Evolutionary conservation across 2,329 filamentous ascomycete genomes (phyloP), one percentile per base, ranked within the genome.

Genomic region (Arthroderma sp.): DNA sequence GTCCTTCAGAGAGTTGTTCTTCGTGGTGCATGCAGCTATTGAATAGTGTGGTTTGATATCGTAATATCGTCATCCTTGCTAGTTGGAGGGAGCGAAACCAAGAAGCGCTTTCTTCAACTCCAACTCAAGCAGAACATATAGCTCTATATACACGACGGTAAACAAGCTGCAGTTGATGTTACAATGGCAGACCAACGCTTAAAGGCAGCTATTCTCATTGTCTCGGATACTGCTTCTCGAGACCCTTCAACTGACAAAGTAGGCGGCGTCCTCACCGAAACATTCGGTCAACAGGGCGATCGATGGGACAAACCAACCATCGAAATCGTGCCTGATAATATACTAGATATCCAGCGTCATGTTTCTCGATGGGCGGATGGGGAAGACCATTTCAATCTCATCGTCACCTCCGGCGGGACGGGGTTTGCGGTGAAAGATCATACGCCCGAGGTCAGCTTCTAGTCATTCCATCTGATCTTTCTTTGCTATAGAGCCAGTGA

Each of bases 361-460:
- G 79, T 98, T 54, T 81, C 76, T 60, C 67, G 75, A 9, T 96
- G 88, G 88, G 77, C 87, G 0, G 90, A 95, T 70, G 65, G 67
- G n/a, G 73, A 78, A 9, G 71, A 79, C 4, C 78, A 78, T 52
- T 70, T 77, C 2, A 91, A 95, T 71, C 73, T 97, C 58, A 81
- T 98, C 59, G 71, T 96, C 51, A 91, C 90, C 0, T 95, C 89
- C 5, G 93, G 93, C 21, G 93, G 93, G 1, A 98, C 93, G 1
- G 93, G 93, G 0, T 98, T 98, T 71, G 86, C 93, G 6, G 77
- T 83, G 9, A 81, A 85, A 57, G 93, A 98, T 74, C 77, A 81
- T 43, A 98, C 93, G 0, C 93, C 93, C 1, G 93, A 97, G 79
- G 88, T 91, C 70, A 62, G 73, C 69, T 51, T n/a, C 31, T 17